Base-by-base conservation (phyloP, 2,329 filamentous ascomycete genomes). In the Fusarium zealandicum region DNA sequence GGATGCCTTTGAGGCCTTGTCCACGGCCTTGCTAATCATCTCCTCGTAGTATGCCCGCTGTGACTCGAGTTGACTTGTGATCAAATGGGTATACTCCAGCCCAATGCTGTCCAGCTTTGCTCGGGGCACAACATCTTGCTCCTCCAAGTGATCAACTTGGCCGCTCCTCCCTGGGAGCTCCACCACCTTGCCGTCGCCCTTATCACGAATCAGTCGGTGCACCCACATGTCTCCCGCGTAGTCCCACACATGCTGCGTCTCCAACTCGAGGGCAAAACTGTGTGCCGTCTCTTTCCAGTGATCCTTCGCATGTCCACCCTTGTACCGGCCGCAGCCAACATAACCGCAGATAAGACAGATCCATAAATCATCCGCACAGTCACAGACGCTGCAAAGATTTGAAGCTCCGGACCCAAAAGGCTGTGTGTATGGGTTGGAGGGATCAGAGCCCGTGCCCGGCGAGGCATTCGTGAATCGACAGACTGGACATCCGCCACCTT, bases 231-330 rank as follows among this genome's bases (percentile, higher is more conserved):
- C 95, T 5, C 91, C 92, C 0, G 90, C 91, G 62, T 99, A 99
- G 74, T 99, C 95, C 95, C 95, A 99, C 1, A 99, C 93, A 66
- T 96, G 89, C 72, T 99, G 93, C 1, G 92, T 96, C 57, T 89
- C 87, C 31, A 98, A 85, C 71, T 99, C 95, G 72, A 99, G 90
- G 20, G 92, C 90, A 70, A 96, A 99, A 59, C 90, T 90, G 73
- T 99, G 95, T 4, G 87, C 86, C 3, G 91, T 96, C 49, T 90
- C 84, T 74, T 96, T 92, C 85, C 92, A 97, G 74, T 97, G 93
- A 11, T 90, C 89, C 72, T 96, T 96, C 28, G 93, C 93, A 68
- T 98, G 93, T 0, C 92, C 95, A 22, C 89, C 87, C 72, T 97
- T 96, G 72, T 99, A 99, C 25, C 95, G 86, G 1, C 95, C 95